These are phyloP conservation scores for Mucuna pruriens DNA, from an alignment of 306 rosid genomes.

Conservation along the genomic window DNA sequence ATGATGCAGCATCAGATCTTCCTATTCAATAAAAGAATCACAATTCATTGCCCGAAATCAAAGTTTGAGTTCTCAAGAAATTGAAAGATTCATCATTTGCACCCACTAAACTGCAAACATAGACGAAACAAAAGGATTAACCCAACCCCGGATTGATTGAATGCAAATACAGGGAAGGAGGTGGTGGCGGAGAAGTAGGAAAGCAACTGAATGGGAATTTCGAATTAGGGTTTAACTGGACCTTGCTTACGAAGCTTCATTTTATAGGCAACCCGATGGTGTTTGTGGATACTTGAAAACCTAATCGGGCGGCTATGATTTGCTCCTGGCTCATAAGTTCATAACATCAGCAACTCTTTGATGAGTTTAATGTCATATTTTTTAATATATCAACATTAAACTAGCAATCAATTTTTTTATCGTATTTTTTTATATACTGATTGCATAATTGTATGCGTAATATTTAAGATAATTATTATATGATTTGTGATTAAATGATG, in stretches of 20 bases:
- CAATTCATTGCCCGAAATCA: slow-evolving; percentile 21
- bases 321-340: too few relatives aligned
- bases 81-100: slow-evolving; percentile 43
- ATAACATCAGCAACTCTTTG: too few relatives aligned
- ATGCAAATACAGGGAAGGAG: not conserved
- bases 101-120: not conserved
- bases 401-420: too few relatives aligned
- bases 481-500: too few relatives aligned
- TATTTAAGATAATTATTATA: too few relatives aligned
- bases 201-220: not conserved
- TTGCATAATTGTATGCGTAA: too few relatives aligned
- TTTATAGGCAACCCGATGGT: not conserved
- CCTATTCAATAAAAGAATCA: slow-evolving; percentile 37
- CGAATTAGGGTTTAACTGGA: not conserved
- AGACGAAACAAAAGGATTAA: not conserved
- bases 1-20: slow-evolving; percentile 42
- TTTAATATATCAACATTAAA: too few relatives aligned
- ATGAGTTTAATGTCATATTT: too few relatives aligned
- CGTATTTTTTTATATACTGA: too few relatives aligned
- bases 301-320: not conserved
- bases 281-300: not conserved
- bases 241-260: not conserved
- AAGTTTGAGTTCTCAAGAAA: slow-evolving; percentile 23
- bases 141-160: too few relatives aligned
- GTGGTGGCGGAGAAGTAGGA: too few relatives aligned